These are phyloP conservation scores for Imleria badia DNA, from an alignment of 768 basidiomycete genomes.

Conservation along the genomic window DNA sequence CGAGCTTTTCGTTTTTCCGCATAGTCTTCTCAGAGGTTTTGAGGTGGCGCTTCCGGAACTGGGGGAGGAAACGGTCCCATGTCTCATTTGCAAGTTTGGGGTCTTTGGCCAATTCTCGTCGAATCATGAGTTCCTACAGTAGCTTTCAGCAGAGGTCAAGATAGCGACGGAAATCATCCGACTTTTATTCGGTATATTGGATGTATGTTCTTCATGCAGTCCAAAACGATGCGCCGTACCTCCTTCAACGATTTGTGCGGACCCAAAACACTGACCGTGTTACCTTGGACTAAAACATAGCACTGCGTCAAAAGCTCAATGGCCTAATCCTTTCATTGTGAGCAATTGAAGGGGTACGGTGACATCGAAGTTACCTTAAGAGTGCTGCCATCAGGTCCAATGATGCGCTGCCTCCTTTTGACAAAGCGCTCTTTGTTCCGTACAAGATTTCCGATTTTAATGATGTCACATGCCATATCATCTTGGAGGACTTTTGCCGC, in stretches of 20 bases:
- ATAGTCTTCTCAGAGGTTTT: conserved; percentile 93
- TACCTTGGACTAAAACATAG: conserved; percentile 97
- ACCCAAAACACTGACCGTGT: conserved; percentile 97
- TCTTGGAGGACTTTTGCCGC: conserved; percentile 92
- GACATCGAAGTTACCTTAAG: conserved; percentile 64
- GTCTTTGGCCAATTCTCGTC: conserved; percentile 96
- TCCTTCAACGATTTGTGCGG: conserved; percentile 94
- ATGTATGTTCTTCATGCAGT: conserved; percentile 99
- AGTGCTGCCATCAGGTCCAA: conserved; percentile 96
- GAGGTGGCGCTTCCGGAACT: conserved; percentile 91
- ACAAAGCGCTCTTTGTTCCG: conserved; percentile 97
- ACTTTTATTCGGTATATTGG: conserved; percentile 99
- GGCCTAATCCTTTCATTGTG: conserved; percentile 54
- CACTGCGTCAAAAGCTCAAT: conserved; percentile 96
- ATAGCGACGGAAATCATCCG: conserved; percentile 2
- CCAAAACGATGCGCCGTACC: conserved; percentile 92
- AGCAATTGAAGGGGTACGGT: not conserved
- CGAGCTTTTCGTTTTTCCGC: conserved; percentile 77
- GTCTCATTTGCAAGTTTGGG: conserved; percentile 91
- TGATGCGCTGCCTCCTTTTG: conserved; percentile 92
- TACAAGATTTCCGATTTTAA: conserved; percentile 94
- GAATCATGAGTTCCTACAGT: conserved; percentile 92
- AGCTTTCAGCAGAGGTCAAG: not conserved
- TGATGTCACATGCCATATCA: conserved; percentile 90
- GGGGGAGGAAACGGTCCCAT: conserved; percentile 97